Conservation (phyloP, 2,329 filamentous ascomycete species). For the Botrytis aclada region DNA sequence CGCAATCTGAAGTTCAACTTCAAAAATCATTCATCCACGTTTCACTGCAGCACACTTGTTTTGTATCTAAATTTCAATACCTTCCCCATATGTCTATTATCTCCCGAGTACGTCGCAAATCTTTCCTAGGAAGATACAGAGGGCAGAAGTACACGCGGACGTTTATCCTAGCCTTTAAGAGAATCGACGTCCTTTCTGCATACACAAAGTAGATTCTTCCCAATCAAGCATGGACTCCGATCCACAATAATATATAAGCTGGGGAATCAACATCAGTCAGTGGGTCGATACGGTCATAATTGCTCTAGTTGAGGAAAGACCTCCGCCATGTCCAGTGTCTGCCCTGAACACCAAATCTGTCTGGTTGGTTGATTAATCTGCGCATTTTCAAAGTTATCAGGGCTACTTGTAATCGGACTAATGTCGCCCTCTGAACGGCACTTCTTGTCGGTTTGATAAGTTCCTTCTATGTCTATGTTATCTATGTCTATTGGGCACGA, state of each 20-base stretch:
- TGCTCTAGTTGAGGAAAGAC: not conserved
- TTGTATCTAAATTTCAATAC: not conserved
- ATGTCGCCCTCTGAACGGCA: not conserved
- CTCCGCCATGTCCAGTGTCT: not conserved
- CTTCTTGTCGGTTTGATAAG: not conserved
- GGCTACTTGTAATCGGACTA: not conserved
- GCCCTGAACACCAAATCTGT: not conserved
- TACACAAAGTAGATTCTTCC: not conserved
- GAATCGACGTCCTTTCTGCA: not conserved
- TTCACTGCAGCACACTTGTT: not conserved
- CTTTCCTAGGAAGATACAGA: not conserved
- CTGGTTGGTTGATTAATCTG: not conserved
- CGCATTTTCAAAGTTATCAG: not conserved
- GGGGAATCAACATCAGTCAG: not conserved
- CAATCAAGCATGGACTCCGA: not conserved
- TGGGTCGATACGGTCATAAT: not conserved
- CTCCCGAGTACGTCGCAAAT: not conserved
- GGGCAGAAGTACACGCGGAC: not conserved
- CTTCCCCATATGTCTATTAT: not conserved
- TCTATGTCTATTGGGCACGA: not conserved
- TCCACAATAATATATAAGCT: not conserved
- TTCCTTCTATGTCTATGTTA: not conserved
- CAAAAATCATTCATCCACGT: not conserved
- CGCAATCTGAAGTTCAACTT: not conserved
- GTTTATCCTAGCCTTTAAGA: not conserved